A percentile compares a stretch with the other conserved stretches of the same genome.
Evolutionary conservation across 768 basidiomycete species (phyloP).

Genomic region (Mycena vitilis): DNA sequence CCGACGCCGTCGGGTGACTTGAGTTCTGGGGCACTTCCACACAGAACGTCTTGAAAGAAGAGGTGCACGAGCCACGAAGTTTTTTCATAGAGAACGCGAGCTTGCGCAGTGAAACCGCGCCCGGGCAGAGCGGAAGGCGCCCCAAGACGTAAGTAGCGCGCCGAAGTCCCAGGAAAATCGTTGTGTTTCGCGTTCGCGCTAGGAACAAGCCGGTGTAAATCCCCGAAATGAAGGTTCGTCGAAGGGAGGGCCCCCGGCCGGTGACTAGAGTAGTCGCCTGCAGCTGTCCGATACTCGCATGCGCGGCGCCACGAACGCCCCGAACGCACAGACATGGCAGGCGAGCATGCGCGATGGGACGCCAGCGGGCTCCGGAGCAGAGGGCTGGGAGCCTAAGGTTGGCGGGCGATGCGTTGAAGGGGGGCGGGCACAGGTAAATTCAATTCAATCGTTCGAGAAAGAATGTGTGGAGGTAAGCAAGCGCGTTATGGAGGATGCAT

Average conservation of each 20-base stretch:
- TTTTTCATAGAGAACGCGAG: background rate
- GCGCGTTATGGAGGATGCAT: background rate
- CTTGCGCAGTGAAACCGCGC: background rate
- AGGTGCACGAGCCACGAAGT: background rate
- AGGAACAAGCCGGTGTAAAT: conserved; percentile 26
- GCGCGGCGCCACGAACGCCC: background rate
- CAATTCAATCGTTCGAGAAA: background rate
- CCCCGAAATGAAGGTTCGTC: conserved; percentile 19
- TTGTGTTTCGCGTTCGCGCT: background rate
- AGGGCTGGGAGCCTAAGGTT: background rate
- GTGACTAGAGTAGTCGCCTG: conserved; percentile 11
- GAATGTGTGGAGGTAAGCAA: background rate
- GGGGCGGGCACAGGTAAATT: background rate
- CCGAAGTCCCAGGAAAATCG: background rate
- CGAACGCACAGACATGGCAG: background rate
- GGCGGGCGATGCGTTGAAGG: background rate
- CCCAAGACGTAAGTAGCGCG: conserved; percentile 1
- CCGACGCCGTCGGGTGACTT: conserved; percentile 8
- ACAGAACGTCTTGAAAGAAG: background rate
- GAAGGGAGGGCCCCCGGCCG: background rate
- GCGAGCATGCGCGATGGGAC: background rate
- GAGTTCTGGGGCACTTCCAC: conserved; percentile 8
- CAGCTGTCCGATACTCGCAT: background rate
- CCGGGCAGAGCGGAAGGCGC: conserved; percentile 1
- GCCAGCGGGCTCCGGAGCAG: background rate